Evolutionary conservation across 257 asterid genomes (phyloP), one percentile per base, ranked within the genome.

Genomic region (Oldenlandia corymbosa): DNA sequence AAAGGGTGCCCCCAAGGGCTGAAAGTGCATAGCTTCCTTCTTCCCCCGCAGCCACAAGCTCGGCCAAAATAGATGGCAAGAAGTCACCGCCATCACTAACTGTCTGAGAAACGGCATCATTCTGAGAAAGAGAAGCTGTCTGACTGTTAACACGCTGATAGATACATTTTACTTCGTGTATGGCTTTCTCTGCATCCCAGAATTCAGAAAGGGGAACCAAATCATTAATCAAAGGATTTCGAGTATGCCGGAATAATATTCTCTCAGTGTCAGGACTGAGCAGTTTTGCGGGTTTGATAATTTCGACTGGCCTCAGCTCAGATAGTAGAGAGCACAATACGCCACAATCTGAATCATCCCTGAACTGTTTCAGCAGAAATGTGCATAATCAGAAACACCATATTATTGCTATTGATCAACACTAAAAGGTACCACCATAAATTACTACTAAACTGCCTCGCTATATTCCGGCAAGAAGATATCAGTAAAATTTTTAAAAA

Each of bases 241-340:
- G 82, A 34, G 99, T 89, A 68, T 92, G 87, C 62, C 90, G 78
- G 62, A 74, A 50, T 73, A 92, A 75, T 47, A 85, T 85, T 79
- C 79, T 85, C 80, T 92, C 99, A 5, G 99, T 85, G 69, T 87
- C 95, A 43, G 81, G 79, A 60, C 95, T 81, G 70, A 89, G 93
- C 78, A 89, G 73, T 84, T 89, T 87, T 59, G 95, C 85, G 47
- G 99, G 99, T 74, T 92, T 89, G 67, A 92, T 72, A 65, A 92
- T 83, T 75, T 92, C 99, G 63, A 92, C 96, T 1, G 99, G 99
- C 71, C 99, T 84, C 62, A 92, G 80, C 79, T 89, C 99, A 72
- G 96, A 79, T 70, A 92, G 79, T 68, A 92, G 79, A 77, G 88
- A 85, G 81, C 91, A 75, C 74, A 92, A 80, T 51, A 87, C 68